Conservation (phyloP, 306 rosid species). For the Castanospermum australe region DNA sequence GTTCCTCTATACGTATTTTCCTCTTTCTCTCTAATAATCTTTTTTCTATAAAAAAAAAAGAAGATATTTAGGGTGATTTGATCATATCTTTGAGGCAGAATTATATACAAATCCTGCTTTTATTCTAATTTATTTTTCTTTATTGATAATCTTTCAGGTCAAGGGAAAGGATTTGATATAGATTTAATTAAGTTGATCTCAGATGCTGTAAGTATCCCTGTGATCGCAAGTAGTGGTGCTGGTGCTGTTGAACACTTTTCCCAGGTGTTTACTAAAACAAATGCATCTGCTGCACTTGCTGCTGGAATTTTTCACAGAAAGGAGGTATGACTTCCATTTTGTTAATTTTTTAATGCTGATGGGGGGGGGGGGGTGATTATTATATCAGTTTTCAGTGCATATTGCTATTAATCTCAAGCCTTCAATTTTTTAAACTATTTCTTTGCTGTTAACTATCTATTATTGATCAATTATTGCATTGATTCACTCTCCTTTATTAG, state of each 20-base stretch:
- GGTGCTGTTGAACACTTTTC: slow-evolving; percentile 78
- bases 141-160: slow-evolving; percentile 60
- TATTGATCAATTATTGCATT: not conserved
- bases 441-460: not conserved
- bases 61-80: not conserved
- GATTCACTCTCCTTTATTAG: not conserved
- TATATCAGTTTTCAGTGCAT: not conserved
- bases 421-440: not conserved
- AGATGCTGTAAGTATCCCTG: slow-evolving; percentile 86
- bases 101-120: not conserved
- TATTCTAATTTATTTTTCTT: not conserved
- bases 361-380: not conserved
- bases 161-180: slow-evolving; percentile 91
- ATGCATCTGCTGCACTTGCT: slow-evolving; percentile 97
- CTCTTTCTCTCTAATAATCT: not conserved
- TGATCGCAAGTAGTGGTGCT: slow-evolving; percentile 98
- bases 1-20: not conserved
- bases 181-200: slow-evolving; percentile 73
- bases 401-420: not conserved
- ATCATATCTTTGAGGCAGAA: not conserved
- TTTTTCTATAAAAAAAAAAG: not conserved
- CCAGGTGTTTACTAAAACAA: slow-evolving; percentile 73
- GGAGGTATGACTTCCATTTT: slow-evolving; percentile 54
- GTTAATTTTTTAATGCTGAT: not conserved
- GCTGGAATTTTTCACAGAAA: slow-evolving; percentile 98